Evolutionary conservation across 1,139 yeast genomes (phyloP).

Genomic region (Hanseniaspora sp.): DNA sequence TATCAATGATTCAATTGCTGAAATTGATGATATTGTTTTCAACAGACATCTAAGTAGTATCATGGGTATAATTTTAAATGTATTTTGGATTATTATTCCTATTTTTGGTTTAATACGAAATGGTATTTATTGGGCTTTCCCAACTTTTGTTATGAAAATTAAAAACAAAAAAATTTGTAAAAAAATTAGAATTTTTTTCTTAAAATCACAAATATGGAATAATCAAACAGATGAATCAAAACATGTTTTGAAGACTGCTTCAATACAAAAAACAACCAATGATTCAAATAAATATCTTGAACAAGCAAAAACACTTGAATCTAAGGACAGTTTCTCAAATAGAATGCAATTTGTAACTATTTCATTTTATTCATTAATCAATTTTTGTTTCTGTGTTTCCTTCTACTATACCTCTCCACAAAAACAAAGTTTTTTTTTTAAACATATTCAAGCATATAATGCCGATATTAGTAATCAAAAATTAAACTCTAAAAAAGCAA

Average conservation of each 20-base stretch:
- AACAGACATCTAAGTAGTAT: not conserved
- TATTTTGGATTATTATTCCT: constrained; percentile 1
- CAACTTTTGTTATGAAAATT: not conserved
- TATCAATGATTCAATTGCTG: not conserved
- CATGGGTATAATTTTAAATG: not conserved
- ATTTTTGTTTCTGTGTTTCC: not conserved
- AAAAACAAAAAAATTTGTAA: not conserved
- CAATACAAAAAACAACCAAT: not conserved
- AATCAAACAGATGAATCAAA: not conserved
- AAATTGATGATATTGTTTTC: not conserved
- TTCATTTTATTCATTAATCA: not conserved
- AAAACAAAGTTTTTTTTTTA: constrained; percentile 1
- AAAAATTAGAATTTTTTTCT: not conserved
- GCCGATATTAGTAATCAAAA: not conserved
- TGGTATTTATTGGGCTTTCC: constrained; percentile 3
- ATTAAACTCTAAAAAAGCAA: not conserved
- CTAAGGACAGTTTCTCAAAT: not conserved
- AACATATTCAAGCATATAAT: not conserved
- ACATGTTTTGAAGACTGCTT: not conserved
- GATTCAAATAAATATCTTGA: too few species aligned
- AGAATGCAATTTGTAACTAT: not conserved
- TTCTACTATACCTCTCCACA: not conserved
- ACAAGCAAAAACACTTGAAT: not conserved
- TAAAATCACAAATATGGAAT: not conserved
- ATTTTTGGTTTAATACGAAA: not conserved